Conservation (phyloP, 257 asterid species). For the Capsicum chinense region DNA sequence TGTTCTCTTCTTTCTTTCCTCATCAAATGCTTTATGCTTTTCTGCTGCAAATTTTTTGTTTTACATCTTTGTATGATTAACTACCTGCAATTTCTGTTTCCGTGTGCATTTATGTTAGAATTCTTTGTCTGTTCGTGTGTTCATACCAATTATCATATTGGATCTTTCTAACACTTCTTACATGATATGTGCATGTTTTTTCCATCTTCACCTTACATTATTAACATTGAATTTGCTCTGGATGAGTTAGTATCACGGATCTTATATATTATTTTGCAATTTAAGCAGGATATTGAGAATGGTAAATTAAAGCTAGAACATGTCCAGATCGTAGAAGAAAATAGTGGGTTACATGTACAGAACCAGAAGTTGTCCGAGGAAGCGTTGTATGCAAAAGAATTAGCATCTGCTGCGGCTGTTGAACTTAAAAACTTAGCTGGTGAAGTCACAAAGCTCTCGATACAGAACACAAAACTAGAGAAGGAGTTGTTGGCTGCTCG, state of each 20-base stretch:
- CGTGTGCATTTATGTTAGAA: neutral
- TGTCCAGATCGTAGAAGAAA: conserved; percentile 77
- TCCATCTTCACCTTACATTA: conserved; percentile 25
- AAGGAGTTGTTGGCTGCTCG: conserved; percentile 75
- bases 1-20: conserved; percentile 20
- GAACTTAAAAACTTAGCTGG: conserved; percentile 91
- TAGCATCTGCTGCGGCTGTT: conserved; percentile 98
- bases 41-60: neutral
- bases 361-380: conserved; percentile 92
- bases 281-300: conserved; percentile 79
- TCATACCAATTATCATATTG: neutral
- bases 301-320: conserved; percentile 81
- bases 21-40: conserved; percentile 9
- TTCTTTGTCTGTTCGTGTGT: conserved; percentile 21
- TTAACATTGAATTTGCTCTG: neutral
- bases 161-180: neutral
- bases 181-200: neutral
- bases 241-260: conserved; percentile 21
- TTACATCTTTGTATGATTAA: neutral
- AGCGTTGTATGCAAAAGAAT: conserved; percentile 96
- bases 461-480: conserved; percentile 80
- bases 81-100: neutral
- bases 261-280: conserved; percentile 8
- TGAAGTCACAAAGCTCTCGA: conserved; percentile 90
- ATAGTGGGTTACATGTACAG: conserved; percentile 83